Evolutionary conservation across 768 basidiomycete species (phyloP), one percentile per base, ranked within the genome.

Genomic region (Mycena amicta): DNA sequence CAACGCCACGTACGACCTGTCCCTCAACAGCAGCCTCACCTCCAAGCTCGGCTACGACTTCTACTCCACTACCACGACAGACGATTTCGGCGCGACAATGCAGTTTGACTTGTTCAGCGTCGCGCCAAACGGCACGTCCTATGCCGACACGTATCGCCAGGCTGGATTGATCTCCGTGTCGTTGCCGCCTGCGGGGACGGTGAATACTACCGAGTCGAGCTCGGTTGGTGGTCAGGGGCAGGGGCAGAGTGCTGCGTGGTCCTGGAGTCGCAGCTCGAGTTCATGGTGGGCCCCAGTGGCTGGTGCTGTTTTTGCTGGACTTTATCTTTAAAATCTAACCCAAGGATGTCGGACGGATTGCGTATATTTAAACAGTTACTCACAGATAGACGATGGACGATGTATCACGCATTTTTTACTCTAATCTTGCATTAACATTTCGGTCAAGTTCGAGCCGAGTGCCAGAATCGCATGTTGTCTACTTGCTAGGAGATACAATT

Each of bases 41-140:
- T 50, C 71, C n/a, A 49, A 68, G 2, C 63, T 56, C 16, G 75
- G 73, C n/a, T 77, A 77, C 62, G 67, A 71, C 31, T 75, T 77
- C 40, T 80, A 80, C 62, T 22, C 62, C 22, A 57, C 46, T 2
- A 49, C 49, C 23, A 59, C 62, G 40, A 64, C 59, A 31, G 52
- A 18, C 50, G 53, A 60, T 18, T 64, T 57, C 40, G 62, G 62
- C n/a, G 49, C 50, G 26, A 55, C 62, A 30, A 64, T 64, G 62
- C 45, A 37, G 23, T 64, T 64, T 45, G 62, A 64, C 28, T 13
- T 64, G 43, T 6, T 30, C 53, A 41, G 28, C 26, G 56, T 55
- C n/a, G 56, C 20, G 25, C 41, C 22, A 25, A 29, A 64, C 29
- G 62, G 62, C 49, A 60, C 52, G 43, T 11, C 11, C 20, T 43